Base-by-base conservation (phyloP, 768 basidiomycete species). In the Pleurotus pulmonarius region DNA sequence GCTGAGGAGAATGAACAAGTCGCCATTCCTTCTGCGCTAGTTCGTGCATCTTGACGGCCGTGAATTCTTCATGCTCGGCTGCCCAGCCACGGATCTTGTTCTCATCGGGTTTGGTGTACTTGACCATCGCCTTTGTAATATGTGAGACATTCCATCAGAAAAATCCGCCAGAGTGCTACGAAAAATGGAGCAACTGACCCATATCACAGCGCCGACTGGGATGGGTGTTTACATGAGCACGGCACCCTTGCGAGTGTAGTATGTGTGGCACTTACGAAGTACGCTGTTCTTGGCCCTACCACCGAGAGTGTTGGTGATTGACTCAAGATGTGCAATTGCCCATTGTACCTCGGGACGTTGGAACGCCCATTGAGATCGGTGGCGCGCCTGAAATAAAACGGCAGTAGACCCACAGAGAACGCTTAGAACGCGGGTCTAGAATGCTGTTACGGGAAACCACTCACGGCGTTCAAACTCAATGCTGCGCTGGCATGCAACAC, bases 371-470 rank as follows among this genome's bases (percentile, higher is more conserved):
- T 73, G 69, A 13, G 69, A 58, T 25, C 73, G 68, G 54, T 76
- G 73, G 47, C 74, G 68, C 39, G 73, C 75, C 79, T 79, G 60
- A 3, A 51, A 59, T 22, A 37, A 12, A 53, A 56, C 47, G 56
- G 62, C 56, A 56, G 55, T 49, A 58, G 16, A 76, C 81, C 70
- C 63, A 90, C 90, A 68, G 78, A 75, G 61, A 81, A 79, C 38
- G 91, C 65, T n/a, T 82, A 85, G 54, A 91, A 75, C 34, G 79
- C 72, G 62, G 83, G 83, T 57, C 86, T 86, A 39, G 86, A 86
- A 61, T 92, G 82, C 59, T 34, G 29, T 11, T 34, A 34, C 49
- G 56, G 61, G 56, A 56, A 56, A 48, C 59, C 15, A 76, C 81
- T 71, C 63, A 90, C 90, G 68, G 78, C 75, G 61, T 81, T 79